Percentiles rank a stretch among this genome's conserved stretches.
These are phyloP conservation scores for Candida ovalis DNA, from an alignment of 805 yeast species.

Conservation along the genomic window DNA sequence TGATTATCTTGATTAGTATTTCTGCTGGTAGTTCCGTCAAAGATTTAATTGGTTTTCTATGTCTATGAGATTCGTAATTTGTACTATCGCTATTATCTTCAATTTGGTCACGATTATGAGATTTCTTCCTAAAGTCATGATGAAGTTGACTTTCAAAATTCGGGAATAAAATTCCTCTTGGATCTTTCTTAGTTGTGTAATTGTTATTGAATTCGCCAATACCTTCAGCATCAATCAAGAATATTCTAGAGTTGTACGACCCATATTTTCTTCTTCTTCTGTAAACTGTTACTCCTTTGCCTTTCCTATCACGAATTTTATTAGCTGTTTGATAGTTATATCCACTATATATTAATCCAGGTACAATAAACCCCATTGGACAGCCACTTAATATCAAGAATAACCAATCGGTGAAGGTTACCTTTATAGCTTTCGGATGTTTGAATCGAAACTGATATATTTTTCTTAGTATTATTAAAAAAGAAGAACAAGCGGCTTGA, in stretches of 20 bases:
- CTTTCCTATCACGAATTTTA: neutral
- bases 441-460: too few species aligned
- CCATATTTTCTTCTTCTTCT: neutral
- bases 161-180: neutral
- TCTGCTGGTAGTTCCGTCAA: slow-evolving; percentile 19
- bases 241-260: neutral
- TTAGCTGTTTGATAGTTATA: neutral
- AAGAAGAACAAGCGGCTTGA: too few species aligned
- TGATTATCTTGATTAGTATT: slow-evolving; percentile 14
- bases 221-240: neutral
- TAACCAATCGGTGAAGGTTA: too few species aligned
- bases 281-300: neutral
- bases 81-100: neutral
- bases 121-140: neutral
- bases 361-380: neutral
- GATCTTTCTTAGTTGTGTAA: neutral
- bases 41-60: neutral
- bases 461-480: too few species aligned
- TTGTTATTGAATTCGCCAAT: neutral
- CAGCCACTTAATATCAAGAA: too few species aligned
- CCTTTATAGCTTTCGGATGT: too few species aligned
- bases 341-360: neutral
- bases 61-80: neutral
- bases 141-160: neutral
- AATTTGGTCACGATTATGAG: neutral